These are phyloP conservation scores for Flueggea neowawraea DNA, from an alignment of 441 rosid genomes.

Conservation along the genomic window DNA sequence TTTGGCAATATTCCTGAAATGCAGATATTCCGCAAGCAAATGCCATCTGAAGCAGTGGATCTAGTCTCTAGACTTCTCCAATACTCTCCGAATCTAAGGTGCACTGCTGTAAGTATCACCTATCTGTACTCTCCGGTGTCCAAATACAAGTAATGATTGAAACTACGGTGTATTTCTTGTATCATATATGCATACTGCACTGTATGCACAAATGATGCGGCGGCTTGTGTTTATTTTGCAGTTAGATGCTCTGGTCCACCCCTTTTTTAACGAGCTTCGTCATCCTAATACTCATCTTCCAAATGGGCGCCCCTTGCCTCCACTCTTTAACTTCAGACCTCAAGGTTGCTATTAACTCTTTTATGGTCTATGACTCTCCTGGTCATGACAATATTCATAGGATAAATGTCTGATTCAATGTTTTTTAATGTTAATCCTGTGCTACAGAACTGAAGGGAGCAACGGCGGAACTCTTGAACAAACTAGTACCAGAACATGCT, in stretches of 20 bases:
- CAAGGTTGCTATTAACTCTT: constrained; percentile 38
- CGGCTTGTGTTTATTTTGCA: constrained; percentile 10
- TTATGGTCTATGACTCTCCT: neutral
- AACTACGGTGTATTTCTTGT: too few relatives aligned
- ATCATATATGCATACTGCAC: too few relatives aligned
- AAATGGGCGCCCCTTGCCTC: constrained; percentile 66
- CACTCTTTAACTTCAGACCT: constrained; percentile 67
- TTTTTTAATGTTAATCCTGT: constrained; percentile 6
- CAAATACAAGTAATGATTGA: too few relatives aligned
- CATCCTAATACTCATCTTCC: constrained; percentile 62
- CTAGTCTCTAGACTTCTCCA: constrained; percentile 79
- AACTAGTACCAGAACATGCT: constrained; percentile 60
- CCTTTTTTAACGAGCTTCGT: constrained; percentile 67
- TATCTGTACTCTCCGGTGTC: too few relatives aligned
- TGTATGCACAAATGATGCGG: too few relatives aligned
- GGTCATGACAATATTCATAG: neutral
- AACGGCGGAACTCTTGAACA: constrained; percentile 58
- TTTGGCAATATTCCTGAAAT: too few relatives aligned
- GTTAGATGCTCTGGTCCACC: constrained; percentile 86
- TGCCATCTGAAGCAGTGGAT: constrained; percentile 89
- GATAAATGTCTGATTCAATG: constrained; percentile 2
- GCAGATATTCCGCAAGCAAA: constrained; percentile 79
- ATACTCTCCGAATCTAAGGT: constrained; percentile 80
- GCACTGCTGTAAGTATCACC: constrained; percentile 69
- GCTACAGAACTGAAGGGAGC: constrained; percentile 85